Base-by-base conservation (phyloP, 1,139 yeast genomes). In the Geotrichum klebahnii region DNA sequence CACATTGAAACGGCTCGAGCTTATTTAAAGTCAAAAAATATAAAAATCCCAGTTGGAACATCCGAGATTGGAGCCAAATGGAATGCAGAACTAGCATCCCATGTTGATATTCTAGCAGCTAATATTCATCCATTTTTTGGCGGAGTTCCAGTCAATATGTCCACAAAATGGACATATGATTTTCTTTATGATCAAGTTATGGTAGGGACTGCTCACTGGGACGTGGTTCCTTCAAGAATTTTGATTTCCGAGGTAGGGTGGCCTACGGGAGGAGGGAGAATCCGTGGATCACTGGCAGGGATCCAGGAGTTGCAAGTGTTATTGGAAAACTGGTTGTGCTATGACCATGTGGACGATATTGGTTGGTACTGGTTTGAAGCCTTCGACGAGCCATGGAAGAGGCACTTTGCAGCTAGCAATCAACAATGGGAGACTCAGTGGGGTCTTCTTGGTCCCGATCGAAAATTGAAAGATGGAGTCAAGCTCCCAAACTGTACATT, bases 301-400 rank as follows among this genome's bases (percentile, higher is more conserved):
- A 54, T 62, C 1, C 53, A 60, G 1, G 73, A 76, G 50, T 66
- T 76, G 59, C 80, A 80, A 53, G 55, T 52, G 6, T 81, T 82
- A 55, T 56, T 81, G 47, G 64, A 74, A 46, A 68, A 68, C 22
- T 82, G 82, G 79, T 61, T 79, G 2, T 81, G 87, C 60, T 66
- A 68, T 43, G 45, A 61, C 9, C 58, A 55, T n/a, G 47, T 55
- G 17, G 57, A 55, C 4, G 44, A 64, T 2, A 66, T 73, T 44
- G 78, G 76, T 0, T 83, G 83, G 81, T 82, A 70, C 59, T 82
- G 75, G 69, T 80, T 81, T 61, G 87, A 82, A 60, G 88, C 85
- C 0, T 82, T 81, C 65, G 88, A 83, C 65, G 85, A 81, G 60
- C 85, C 86, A 0, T 81, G 87, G 86, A 82, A 81, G 57, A 64